Percentiles rank a stretch among this genome's conserved stretches.
Conservation (phyloP, 441 rosid genomes). For the Corymbia calophylla region DNA sequence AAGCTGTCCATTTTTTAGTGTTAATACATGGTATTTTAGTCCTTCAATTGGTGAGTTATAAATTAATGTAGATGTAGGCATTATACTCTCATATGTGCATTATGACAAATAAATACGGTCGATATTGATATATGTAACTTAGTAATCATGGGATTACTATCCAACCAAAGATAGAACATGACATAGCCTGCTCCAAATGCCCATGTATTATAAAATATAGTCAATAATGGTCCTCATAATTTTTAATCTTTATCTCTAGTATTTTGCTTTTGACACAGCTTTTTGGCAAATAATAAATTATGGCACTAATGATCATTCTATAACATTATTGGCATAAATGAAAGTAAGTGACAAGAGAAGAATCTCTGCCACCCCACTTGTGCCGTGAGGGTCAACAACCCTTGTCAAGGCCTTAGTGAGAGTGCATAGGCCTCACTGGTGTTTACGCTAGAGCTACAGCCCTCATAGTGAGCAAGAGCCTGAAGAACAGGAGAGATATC, state of each 20-base stretch:
- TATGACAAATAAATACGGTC: neutral
- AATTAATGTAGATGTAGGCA: neutral
- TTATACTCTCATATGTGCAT: neutral
- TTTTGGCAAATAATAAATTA: neutral
- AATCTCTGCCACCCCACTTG: neutral
- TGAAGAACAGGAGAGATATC: too few relatives aligned
- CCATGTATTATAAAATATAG: rapidly evolving
- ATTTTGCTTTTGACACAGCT: neutral
- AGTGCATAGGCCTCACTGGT: too few relatives aligned
- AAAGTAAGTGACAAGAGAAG: neutral
- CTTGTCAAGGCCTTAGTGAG: too few relatives aligned
- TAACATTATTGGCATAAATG: neutral
- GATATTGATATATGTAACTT: neutral
- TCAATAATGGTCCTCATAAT: neutral
- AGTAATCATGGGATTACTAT: neutral
- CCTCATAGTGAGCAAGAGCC: too few relatives aligned
- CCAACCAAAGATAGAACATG: neutral
- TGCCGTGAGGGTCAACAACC: neutral
- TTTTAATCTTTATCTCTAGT: rapidly evolving
- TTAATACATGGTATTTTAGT: neutral
- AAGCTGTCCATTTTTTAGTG: too few relatives aligned
- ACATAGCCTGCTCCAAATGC: neutral
- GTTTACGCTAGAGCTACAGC: too few relatives aligned
- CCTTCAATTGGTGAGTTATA: neutral
- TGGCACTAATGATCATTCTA: neutral